These are phyloP conservation scores for Xylariaceae sp. DNA, from an alignment of 2,329 filamentous ascomycete genomes.

Conservation along the genomic window DNA sequence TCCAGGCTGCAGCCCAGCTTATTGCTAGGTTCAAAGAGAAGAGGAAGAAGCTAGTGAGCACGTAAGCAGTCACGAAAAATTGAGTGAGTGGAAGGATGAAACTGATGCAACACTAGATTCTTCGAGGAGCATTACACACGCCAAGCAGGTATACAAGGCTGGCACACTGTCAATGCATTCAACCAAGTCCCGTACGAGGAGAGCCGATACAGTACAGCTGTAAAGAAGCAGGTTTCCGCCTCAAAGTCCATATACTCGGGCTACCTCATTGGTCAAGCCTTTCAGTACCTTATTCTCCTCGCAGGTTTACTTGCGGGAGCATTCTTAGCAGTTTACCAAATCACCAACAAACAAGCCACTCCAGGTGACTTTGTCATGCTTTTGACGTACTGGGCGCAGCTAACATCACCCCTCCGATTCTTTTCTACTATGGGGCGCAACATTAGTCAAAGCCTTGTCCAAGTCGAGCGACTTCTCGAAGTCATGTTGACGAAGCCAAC, in stretches of 20 bases:
- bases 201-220: conserved; percentile 50
- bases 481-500: conserved; percentile 58
- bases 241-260: conserved; percentile 41
- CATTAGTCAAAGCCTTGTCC: conserved; percentile 55
- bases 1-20: conserved; percentile 52
- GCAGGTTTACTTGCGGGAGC: conserved; percentile 65
- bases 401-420: conserved; percentile 69
- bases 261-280: conserved; percentile 51
- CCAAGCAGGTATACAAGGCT: conserved; percentile 55
- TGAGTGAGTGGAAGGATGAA: background rate
- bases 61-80: conserved; percentile 27
- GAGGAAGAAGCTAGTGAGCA: conserved; percentile 50
- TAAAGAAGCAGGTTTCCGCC: conserved; percentile 39
- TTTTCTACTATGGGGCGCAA: conserved; percentile 59
- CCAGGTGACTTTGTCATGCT: conserved; percentile 69
- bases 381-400: conserved; percentile 71
- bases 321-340: conserved; percentile 62
- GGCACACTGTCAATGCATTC: conserved; percentile 59
- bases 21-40: conserved; percentile 49
- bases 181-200: conserved; percentile 59
- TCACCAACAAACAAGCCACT: conserved; percentile 58
- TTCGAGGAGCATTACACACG: conserved; percentile 56
- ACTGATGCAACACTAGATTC: conserved; percentile 27
- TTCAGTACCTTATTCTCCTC: conserved; percentile 63
- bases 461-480: conserved; percentile 56